Base-by-base conservation (phyloP, 2,329 filamentous ascomycete genomes). In the Chaetomium olivaceum region DNA sequence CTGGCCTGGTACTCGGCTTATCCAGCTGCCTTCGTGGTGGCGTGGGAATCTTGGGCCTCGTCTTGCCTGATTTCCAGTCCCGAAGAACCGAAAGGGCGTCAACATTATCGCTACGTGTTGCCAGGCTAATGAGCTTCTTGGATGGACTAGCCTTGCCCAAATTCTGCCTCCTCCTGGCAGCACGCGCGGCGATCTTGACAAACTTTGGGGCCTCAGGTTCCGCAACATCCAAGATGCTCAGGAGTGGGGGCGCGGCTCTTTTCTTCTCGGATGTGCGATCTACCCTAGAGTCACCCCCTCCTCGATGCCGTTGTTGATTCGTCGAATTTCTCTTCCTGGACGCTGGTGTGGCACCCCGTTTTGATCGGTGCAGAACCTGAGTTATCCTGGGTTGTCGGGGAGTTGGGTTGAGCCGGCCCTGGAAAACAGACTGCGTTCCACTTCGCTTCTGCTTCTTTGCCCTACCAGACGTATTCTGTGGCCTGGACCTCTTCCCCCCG, bases 211-310 rank as follows among this genome's bases (percentile, higher is more conserved):
- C 84, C 64, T 79, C 71, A 1, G 78, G 73, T 67, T 83, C 81
- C 54, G 84, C 78, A 25, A 87, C 81, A 74, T 89, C 87, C n/a
- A 89, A 73, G 63, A 89, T 88, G 69, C 87, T 83, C 23, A 89
- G 78, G 23, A 74, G 76, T 3, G 85, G 84, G n/a, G 82, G 76
- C 1, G 70, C 70, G 6, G 58, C 52, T 8, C 65, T 64, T 33
- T 66, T 63, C 29, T 63, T 66, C 55, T 55, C 69, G 6, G 58
- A 25, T 19, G 46, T 50, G 55, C 68, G 56, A 65, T 70, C 61
- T 31, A 62, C 59, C 2, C 64, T 56, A 19, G 58, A 50, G 11
- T 25, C 27, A 33, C 25, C 59, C 3, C 54, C 29, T 46, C 36
- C 14, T 29, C 48, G 64, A 4, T 33, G 63, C 12, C 12, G 51